These are phyloP conservation scores for Phalaenopsis equestris DNA, from an alignment of 106 monocot species.

Conservation along the genomic window DNA sequence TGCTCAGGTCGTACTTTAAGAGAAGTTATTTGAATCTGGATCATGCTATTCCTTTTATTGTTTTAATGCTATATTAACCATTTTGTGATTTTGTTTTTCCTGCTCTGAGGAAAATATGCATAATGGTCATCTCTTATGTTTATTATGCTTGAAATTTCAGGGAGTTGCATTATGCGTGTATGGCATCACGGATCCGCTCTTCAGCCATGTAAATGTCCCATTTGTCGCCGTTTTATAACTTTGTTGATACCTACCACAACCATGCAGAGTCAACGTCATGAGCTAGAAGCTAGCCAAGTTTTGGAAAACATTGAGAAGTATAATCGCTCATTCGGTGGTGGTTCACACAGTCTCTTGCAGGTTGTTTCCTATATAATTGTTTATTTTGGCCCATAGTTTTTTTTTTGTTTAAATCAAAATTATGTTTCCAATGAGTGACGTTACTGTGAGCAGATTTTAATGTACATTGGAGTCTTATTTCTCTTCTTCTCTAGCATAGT, in stretches of 20 bases:
- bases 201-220: constrained; percentile 86
- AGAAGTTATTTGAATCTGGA: not conserved
- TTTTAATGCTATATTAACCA: not conserved
- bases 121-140: not conserved
- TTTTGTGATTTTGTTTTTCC: not conserved
- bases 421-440: not conserved
- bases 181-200: constrained; percentile 86
- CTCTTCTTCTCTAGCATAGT: not conserved
- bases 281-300: constrained; percentile 31
- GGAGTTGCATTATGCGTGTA: constrained; percentile 71
- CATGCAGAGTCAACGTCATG: constrained; percentile 18
- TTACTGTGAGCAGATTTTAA: not conserved
- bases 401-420: not conserved
- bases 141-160: constrained; percentile 23
- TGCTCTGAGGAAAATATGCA: not conserved
- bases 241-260: constrained; percentile 56
- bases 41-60: not conserved
- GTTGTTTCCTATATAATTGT: constrained; percentile 19
- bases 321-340: constrained; percentile 75
- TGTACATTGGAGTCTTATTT: not conserved
- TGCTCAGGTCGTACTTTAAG: not conserved
- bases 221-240: constrained; percentile 79
- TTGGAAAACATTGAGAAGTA: constrained; percentile 55
- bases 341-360: constrained; percentile 55
- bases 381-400: not conserved